A percentile compares a stretch with the other conserved stretches of the same genome.
phyloP scores from a whole-genome alignment of 139 green algal genomes.

The Chlorella sp. region DNA sequence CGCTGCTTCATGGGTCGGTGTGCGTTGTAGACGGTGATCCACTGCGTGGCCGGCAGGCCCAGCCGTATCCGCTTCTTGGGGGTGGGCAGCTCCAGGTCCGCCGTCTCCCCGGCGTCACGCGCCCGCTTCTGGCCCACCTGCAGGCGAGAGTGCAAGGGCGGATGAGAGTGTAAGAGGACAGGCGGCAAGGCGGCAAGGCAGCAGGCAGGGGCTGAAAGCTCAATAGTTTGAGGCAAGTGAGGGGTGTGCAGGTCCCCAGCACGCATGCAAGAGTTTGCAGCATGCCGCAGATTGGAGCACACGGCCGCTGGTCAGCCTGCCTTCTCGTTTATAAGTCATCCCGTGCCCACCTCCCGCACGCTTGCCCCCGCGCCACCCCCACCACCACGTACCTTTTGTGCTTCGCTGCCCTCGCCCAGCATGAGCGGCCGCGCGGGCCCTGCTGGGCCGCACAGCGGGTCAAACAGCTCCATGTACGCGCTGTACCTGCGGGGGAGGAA shows the following conservation, averaged over 20 bases:
- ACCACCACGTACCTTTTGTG: neutral
- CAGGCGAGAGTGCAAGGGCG: neutral
- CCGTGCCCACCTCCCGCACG: neutral
- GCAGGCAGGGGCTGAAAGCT: neutral
- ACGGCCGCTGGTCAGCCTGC: neutral
- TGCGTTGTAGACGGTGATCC: conserved; percentile 99
- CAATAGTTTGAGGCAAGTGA: neutral
- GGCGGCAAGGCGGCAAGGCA: neutral
- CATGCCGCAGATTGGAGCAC: too few species aligned
- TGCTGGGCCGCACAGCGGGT: conserved; percentile 89
- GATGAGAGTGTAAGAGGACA: neutral
- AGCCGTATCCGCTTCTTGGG: conserved; percentile 97
- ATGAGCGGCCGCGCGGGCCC: conserved; percentile 82
- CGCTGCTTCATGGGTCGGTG: conserved; percentile 99
- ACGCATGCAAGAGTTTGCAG: neutral
- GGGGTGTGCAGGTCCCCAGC: neutral
- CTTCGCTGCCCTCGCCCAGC: conserved; percentile 69
- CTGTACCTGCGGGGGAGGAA: conserved; percentile 79
- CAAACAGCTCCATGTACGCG: conserved; percentile 92
- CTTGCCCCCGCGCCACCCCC: neutral
- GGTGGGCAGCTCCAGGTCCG: conserved; percentile 38
- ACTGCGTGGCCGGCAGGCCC: conserved; percentile 97
- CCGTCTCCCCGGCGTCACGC: conserved; percentile 55
- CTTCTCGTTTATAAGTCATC: neutral
- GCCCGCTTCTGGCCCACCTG: conserved; percentile 96